Evolutionary conservation across 2,329 filamentous ascomycete genomes (phyloP), one percentile per base, ranked within the genome.

Genomic region (Aspergillus transmontanensis): DNA sequence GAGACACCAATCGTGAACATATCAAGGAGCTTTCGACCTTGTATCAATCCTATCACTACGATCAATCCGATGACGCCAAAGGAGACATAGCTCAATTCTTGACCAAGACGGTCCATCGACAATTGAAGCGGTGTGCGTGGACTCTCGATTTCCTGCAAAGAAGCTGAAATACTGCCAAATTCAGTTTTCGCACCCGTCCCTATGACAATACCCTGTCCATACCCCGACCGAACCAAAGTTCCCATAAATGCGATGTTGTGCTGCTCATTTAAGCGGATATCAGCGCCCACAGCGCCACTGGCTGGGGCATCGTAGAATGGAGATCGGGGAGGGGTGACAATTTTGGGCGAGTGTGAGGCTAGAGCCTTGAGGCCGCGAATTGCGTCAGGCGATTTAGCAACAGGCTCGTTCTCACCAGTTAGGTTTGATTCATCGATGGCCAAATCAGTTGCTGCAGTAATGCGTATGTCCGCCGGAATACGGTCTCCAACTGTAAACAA

Each of bases 211-310:
- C 95, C 95, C 76, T 97, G 94, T 0, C 95, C 95, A 73, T 99
- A 90, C 12, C 95, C 95, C 41, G 94, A 97, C 68, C 94, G 92
- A 39, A 99, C 93, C 68, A 99, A 79, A 3, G 95, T 99, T 32
- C 95, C 95, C 94, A 99, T 98, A 77, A 97, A 98, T 2, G 94
- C 95, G 75, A 99, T 94, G 72, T 99, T 98, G 71, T 90, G 91
- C 70, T 90, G 87, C 59, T 91, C 90, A 65, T 91, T 91, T 57
- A 91, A 80, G 56, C 87, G 85, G 51, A 91, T 86, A 68, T 91
- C 89, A 32, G 86, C 87, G 65, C 84, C 87, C 68, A 85, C 87
- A 55, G 82, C 86, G 11, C 85, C 86, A 64, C 82, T 83, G 36
- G 84, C 86, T 34, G 86, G 83, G 21, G 85, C 86, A 32, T 85